Evolutionary conservation across 768 basidiomycete species (phyloP), one percentile per base, ranked within the genome.

Genomic region (Lactarius sanguifluus): DNA sequence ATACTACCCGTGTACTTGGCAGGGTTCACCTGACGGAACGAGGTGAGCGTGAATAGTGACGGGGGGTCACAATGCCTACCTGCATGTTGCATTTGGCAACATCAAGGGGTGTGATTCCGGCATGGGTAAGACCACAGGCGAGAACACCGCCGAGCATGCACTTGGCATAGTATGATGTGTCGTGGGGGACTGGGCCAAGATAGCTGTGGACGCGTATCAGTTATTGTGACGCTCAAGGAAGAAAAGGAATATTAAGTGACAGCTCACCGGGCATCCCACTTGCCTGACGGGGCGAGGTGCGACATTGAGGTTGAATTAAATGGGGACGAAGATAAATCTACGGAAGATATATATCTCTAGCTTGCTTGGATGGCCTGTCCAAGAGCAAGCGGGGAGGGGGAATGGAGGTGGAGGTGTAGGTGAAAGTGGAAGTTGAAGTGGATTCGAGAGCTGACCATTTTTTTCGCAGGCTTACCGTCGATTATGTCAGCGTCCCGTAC

Each of bases 61-160:
- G 56, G 10, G 45, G 25, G 36, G 30, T 9, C 41, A 32, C 12
- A 5, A 32, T 2, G 75, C 83, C 43, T 47, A 86, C 91, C 88
- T 93, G 91, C 89, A 93, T 93, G 82, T 93, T 93, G 78, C 91
- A 92, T 80, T 93, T 93, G 71, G 89, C 89, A 64, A 93, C 91
- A 79, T 93, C 91, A 67, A 93, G 85, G 41, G 91, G 91, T 15
- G 91, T 92, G 77, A 93, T 88, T 72, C 88, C 91, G 16, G 91
- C 92, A 75, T 95, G 93, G 69, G 93, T 95, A 75, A 91, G 28
- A 79, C 93, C 93, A 72, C 93, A 95, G 23, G 93, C 92, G 70
- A 95, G 83, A 61, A 82, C 82, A 85, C 93, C 93, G 74, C 92
- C 92, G 72, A 95, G 85, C 86, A 92, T 88, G 77, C 88, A 91